These are phyloP conservation scores for Oryza glumipatula DNA, from an alignment of 176 grass and related monocot species.

Conservation along the genomic window DNA sequence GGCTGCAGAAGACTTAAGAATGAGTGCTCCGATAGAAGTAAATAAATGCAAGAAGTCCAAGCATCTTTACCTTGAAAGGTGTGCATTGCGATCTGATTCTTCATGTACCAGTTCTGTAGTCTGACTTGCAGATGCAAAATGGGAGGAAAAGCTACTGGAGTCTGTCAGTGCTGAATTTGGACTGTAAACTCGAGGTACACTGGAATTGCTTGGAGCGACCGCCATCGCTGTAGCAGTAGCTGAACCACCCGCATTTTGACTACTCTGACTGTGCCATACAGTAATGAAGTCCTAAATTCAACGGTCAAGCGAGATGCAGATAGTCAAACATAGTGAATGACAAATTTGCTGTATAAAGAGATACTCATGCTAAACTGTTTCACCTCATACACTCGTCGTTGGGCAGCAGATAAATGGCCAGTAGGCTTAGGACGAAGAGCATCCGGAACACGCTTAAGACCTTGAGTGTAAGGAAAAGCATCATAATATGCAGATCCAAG, in stretches of 20 bases:
- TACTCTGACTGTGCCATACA: constrained; percentile 84
- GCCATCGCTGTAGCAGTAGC: constrained; percentile 45
- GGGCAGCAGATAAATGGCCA: constrained; percentile 64
- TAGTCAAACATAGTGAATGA: constrained; percentile 1
- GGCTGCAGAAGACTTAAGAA: constrained; percentile 50
- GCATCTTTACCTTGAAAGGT: constrained; percentile 54
- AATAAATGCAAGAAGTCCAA: constrained; percentile 2
- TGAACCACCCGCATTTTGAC: constrained; percentile 67
- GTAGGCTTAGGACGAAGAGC: constrained; percentile 75
- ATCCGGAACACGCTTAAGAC: constrained; percentile 70
- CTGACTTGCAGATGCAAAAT: constrained; percentile 56
- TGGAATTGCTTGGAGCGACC: constrained; percentile 44
- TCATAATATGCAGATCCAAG: constrained; percentile 87
- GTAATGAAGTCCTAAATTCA: constrained; percentile 81
- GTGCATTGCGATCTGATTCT: constrained; percentile 54
- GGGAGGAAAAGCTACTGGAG: constrained; percentile 47
- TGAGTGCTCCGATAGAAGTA: constrained; percentile 24
- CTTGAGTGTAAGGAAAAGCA: constrained; percentile 77
- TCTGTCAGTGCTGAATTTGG: constrained; percentile 57
- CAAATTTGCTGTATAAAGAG: not conserved
- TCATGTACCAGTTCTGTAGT: constrained; percentile 66
- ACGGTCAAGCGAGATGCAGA: constrained; percentile 34
- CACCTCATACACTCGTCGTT: constrained; percentile 91
- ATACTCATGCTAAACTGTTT: constrained; percentile 15
- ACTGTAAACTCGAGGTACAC: constrained; percentile 62